A percentile compares a stretch with the other conserved stretches of the same genome.
Conservation (phyloP, 805 yeast genomes). For the Ogataea pignaliae region DNA sequence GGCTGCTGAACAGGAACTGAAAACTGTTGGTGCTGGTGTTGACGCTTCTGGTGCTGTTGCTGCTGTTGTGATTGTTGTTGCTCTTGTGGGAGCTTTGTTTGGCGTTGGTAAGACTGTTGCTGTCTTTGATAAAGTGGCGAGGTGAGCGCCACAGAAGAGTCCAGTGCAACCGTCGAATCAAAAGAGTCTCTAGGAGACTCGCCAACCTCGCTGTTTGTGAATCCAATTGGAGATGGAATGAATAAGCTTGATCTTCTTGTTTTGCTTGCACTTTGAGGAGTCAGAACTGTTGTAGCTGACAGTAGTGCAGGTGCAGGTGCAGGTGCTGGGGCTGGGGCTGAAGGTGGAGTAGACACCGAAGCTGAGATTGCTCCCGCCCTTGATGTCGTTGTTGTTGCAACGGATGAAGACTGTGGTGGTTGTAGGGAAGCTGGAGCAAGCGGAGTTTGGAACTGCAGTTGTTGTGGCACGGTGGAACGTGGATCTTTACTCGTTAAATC, state of each 20-base stretch:
- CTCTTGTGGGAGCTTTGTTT: background rate
- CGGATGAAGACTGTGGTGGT: too few relatives aligned
- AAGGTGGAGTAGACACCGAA: background rate
- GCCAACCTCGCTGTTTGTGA: constrained; percentile 15
- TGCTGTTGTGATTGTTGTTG: background rate
- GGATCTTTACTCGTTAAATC: background rate
- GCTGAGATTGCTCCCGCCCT: background rate
- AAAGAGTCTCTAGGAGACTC: constrained; percentile 8
- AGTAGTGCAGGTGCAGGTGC: background rate
- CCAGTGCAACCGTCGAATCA: background rate
- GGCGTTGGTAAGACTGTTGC: background rate
- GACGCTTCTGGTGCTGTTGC: background rate
- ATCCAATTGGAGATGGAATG: constrained; percentile 32
- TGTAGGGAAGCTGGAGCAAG: constrained; percentile 1
- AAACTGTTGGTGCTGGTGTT: constrained; percentile 17
- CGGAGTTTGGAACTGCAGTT: constrained; percentile 1
- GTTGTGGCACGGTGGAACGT: background rate
- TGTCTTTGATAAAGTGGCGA: background rate
- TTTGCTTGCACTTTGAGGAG: background rate
- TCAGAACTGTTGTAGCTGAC: background rate
- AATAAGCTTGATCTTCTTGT: constrained; percentile 11
- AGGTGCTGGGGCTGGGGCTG: background rate
- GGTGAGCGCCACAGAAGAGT: background rate
- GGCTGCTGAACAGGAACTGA: background rate
- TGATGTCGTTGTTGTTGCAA: background rate